Evolutionary conservation across 306 rosid species (phyloP).

Genomic region (Gastrolobium bilobum): DNA sequence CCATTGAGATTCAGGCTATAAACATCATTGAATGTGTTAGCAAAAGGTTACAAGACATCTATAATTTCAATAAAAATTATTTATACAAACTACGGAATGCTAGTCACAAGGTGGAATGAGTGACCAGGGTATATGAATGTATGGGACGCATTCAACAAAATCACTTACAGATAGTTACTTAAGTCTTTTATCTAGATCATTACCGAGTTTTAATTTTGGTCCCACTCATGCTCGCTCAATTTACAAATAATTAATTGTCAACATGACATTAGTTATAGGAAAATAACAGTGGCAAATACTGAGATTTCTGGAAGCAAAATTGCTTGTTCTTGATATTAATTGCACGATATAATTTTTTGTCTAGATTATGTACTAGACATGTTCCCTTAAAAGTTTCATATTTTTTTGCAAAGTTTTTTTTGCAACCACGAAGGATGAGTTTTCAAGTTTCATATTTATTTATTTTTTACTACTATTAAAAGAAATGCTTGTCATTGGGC

Average conservation of each 20-base stretch:
- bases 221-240: no score
- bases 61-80: conserved; percentile 25
- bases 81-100: neutral
- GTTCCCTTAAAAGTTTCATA: neutral
- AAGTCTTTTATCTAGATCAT: no score
- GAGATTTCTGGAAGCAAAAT: neutral
- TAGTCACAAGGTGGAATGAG: neutral
- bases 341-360: neutral
- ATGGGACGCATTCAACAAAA: neutral
- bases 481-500: neutral
- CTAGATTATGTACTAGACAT: neutral
- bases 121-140: neutral
- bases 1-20: conserved; percentile 83
- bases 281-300: neutral
- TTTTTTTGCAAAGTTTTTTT: no score
- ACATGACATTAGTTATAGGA: neutral
- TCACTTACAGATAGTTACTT: neutral
- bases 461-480: neutral
- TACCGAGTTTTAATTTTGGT: neutral
- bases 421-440: no score
- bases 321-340: neutral
- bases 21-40: conserved; percentile 45
- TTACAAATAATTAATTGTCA: neutral
- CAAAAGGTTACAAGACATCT: conserved; percentile 20
- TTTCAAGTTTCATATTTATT: neutral